Percentiles rank a stretch among this genome's conserved stretches.
These are phyloP conservation scores for Durusdinium trenchii DNA, from an alignment of 73 alveolate genomes.

Conservation along the genomic window DNA sequence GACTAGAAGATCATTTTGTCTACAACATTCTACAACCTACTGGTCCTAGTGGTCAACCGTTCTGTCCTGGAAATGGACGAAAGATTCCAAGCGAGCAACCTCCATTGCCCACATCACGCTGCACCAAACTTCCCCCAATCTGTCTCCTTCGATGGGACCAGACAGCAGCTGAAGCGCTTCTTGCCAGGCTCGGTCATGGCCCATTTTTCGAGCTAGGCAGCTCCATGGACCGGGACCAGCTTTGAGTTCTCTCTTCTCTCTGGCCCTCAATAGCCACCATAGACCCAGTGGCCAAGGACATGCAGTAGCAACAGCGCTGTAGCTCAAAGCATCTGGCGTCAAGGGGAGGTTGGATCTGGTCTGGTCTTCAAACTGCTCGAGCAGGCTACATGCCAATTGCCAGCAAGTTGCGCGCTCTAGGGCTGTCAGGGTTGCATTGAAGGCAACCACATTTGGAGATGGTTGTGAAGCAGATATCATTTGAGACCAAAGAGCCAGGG, in stretches of 20 bases:
- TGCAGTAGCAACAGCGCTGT: background rate
- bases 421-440: conserved; percentile 51
- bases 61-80: background rate
- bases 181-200: conserved; percentile 29
- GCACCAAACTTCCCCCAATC: background rate
- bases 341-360: too few species aligned
- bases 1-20: too few species aligned
- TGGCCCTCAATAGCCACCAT: background rate
- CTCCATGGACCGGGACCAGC: conserved; percentile 14
- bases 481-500: conserved; percentile 11
- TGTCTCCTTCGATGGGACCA: too few species aligned
- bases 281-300: background rate
- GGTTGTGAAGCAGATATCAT: background rate
- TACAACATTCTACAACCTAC: too few species aligned
- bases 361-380: too few species aligned
- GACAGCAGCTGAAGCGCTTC: conserved; percentile 15
- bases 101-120: conserved; percentile 73
- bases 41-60: background rate
- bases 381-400: background rate
- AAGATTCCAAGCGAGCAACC: background rate
- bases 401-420: background rate
- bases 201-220: conserved; percentile 48
- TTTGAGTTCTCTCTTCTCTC: background rate
- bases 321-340: conserved; percentile 9
- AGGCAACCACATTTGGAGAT: background rate